Percentiles rank a stretch among this genome's conserved stretches.
Conservation (phyloP, 2,329 filamentous ascomycete genomes). For the Ceratocystis alfenasii region DNA sequence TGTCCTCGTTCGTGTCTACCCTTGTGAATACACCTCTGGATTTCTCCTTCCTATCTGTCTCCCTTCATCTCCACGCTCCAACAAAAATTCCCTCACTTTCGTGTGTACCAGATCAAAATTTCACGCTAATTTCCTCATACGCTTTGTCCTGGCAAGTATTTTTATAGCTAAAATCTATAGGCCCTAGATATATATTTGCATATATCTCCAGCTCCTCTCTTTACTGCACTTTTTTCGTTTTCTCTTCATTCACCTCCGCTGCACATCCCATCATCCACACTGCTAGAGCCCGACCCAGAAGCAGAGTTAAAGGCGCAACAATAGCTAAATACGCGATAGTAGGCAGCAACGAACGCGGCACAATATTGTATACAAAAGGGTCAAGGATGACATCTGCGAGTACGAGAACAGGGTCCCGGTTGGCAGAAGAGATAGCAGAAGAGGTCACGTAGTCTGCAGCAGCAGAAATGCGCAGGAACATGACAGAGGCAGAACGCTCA, state of each 20-base stretch:
- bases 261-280: slow-evolving; percentile 24
- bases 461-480: slow-evolving; percentile 63
- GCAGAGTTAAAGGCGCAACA: slow-evolving; percentile 37
- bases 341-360: slow-evolving; percentile 65
- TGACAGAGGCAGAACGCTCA: slow-evolving; percentile 35
- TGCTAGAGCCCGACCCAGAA: slow-evolving; percentile 16
- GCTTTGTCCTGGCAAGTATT: too few species aligned
- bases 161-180: too few species aligned
- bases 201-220: not conserved
- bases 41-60: slow-evolving; percentile 6
- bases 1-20: slow-evolving; percentile 4
- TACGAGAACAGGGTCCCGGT: slow-evolving; percentile 34
- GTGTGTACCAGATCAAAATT: not conserved
- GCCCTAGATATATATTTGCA: not conserved
- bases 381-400: slow-evolving; percentile 75
- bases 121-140: too few species aligned
- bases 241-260: slow-evolving; percentile 24
- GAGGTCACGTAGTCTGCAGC: slow-evolving; percentile 77
- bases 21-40: not conserved
- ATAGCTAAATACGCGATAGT: slow-evolving; percentile 56
- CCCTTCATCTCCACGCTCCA: not conserved
- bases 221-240: slow-evolving; percentile 32
- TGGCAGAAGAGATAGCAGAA: too few species aligned
- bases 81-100: not conserved
- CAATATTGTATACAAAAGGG: slow-evolving; percentile 65